Percentiles rank a stretch among this genome's conserved stretches.
These are phyloP conservation scores for Curvularia lunata DNA, from an alignment of 2,329 filamentous ascomycete species.

Conservation along the genomic window DNA sequence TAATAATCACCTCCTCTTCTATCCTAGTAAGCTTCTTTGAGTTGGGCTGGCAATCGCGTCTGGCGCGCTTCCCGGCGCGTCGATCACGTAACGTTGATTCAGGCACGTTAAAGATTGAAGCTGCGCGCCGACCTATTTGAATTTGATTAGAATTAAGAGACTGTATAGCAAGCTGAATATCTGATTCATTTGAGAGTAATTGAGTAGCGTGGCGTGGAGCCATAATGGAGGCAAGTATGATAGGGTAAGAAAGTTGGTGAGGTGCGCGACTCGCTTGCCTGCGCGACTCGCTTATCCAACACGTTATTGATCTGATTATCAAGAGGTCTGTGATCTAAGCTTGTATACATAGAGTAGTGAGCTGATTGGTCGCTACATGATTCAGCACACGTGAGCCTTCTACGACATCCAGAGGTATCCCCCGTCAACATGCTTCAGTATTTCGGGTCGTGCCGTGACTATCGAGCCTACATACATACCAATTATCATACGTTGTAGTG, in stretches of 20 bases:
- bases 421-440: neutral
- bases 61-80: constrained; percentile 3
- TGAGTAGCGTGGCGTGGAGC: constrained; percentile 2
- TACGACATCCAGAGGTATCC: neutral
- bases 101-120: constrained; percentile 8
- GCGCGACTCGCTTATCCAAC: neutral
- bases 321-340: neutral
- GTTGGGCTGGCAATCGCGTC: too few relatives aligned
- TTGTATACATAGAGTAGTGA: constrained; percentile 3
- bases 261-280: neutral
- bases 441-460: neutral
- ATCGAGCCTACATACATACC: neutral
- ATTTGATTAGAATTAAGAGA: constrained; percentile 5
- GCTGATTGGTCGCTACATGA: neutral
- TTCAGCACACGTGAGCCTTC: neutral
- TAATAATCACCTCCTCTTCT: too few relatives aligned
- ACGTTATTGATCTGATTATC: neutral
- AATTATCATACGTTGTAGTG: neutral
- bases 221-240: constrained; percentile 1
- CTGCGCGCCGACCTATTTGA: neutral
- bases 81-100: constrained; percentile 1
- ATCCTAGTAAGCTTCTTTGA: too few relatives aligned
- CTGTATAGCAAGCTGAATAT: constrained; percentile 10
- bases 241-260: neutral
- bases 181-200: constrained; percentile 7